Percentiles rank a stretch among this genome's conserved stretches.
phyloP scores from a whole-genome alignment of 306 rosid species.

The Quercus bicolor region DNA sequence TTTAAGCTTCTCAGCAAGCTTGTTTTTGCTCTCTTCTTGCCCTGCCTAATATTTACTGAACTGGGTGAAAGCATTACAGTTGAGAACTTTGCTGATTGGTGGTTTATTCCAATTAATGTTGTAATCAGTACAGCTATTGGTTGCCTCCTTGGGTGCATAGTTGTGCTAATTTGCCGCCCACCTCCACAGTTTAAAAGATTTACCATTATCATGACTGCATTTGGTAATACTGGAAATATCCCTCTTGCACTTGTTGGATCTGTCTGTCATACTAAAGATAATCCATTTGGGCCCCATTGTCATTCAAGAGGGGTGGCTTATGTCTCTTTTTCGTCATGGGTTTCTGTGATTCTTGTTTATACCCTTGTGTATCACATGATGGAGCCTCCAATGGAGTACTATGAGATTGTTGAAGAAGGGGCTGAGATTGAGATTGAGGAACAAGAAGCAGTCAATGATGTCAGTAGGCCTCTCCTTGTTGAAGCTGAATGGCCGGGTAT shows the following conservation, averaged over 20 bases:
- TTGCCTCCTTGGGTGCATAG: slow-evolving; percentile 59
- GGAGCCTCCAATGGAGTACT: slow-evolving; percentile 83
- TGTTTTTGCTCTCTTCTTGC: slow-evolving; percentile 84
- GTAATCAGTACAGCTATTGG: slow-evolving; percentile 67
- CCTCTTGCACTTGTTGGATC: slow-evolving; percentile 75
- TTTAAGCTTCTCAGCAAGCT: slow-evolving; percentile 80
- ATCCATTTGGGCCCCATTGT: slow-evolving; percentile 76
- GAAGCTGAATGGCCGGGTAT: slow-evolving; percentile 99
- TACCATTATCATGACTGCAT: slow-evolving; percentile 76
- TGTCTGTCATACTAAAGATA: slow-evolving; percentile 60
- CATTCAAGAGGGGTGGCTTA: slow-evolving; percentile 79
- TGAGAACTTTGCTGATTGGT: slow-evolving; percentile 57
- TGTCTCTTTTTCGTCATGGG: slow-evolving; percentile 87
- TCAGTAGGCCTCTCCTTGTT: slow-evolving; percentile 73
- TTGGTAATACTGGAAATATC: slow-evolving; percentile 92
- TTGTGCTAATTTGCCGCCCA: slow-evolving; percentile 68
- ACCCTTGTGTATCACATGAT: slow-evolving; percentile 94
- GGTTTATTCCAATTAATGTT: slow-evolving; percentile 87
- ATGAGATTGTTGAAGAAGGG: slow-evolving; percentile 51
- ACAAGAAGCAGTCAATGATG: slow-evolving; percentile 27
- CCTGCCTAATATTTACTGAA: slow-evolving; percentile 78
- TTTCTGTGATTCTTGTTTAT: slow-evolving; percentile 79
- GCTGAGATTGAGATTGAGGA: slow-evolving; percentile 46
- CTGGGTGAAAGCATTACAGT: slow-evolving; percentile 72
- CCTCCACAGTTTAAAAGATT: slow-evolving; percentile 66